A percentile compares a stretch with the other conserved stretches of the same genome.
phyloP scores from a whole-genome alignment of 768 basidiomycete genomes.

The Leccinellum albellum region DNA sequence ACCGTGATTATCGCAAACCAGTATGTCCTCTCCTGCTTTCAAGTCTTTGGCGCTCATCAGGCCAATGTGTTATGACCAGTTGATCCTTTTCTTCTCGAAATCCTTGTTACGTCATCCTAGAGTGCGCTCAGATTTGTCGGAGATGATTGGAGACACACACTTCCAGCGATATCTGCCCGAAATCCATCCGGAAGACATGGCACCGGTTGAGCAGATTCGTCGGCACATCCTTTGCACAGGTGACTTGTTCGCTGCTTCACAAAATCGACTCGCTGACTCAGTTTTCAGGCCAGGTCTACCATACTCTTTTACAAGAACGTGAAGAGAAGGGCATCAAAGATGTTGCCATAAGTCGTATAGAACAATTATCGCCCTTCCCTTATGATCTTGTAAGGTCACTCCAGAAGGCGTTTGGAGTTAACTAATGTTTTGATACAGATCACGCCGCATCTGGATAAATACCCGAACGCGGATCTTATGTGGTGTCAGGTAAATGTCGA shows the following conservation, averaged over 20 bases:
- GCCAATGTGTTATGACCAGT: slow-evolving; percentile 37
- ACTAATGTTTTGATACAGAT: slow-evolving; percentile 43
- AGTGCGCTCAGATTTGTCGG: slow-evolving; percentile 80
- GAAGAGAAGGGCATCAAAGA: slow-evolving; percentile 89
- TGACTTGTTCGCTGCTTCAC: slow-evolving; percentile 20
- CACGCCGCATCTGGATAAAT: slow-evolving; percentile 91
- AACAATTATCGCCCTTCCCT: slow-evolving; percentile 96
- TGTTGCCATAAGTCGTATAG: slow-evolving; percentile 89
- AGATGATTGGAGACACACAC: slow-evolving; percentile 84
- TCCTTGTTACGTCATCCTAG: slow-evolving; percentile 90
- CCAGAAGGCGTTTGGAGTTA: not conserved
- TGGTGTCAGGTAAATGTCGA: slow-evolving; percentile 75
- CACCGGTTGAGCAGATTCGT: slow-evolving; percentile 79
- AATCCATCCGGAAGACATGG: slow-evolving; percentile 63
- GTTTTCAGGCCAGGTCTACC: slow-evolving; percentile 84
- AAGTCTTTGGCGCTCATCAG: not conserved
- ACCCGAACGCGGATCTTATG: slow-evolving; percentile 88
- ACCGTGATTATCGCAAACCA: slow-evolving; percentile 98
- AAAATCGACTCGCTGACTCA: not conserved
- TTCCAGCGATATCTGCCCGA: slow-evolving; percentile 97
- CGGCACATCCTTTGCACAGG: slow-evolving; percentile 89
- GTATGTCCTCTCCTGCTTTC: slow-evolving; percentile 38
- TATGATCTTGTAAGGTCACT: slow-evolving; percentile 74
- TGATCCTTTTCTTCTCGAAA: slow-evolving; percentile 97
- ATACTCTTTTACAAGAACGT: slow-evolving; percentile 82